Evolutionary conservation across 2,329 filamentous ascomycete species (phyloP).

Genomic region (Xylaria sp.): DNA sequence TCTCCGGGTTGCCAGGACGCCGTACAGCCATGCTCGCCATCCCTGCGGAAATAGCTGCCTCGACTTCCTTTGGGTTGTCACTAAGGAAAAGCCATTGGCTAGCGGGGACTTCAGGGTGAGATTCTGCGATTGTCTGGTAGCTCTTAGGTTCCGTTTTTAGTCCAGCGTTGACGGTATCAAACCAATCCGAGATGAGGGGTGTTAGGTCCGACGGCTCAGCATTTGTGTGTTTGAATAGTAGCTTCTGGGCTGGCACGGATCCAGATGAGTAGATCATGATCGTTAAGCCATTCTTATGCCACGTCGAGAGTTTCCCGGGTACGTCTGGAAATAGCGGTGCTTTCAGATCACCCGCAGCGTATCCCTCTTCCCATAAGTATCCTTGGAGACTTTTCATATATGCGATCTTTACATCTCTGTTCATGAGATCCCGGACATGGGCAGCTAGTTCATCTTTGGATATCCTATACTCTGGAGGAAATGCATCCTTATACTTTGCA

Average conservation of each 20-base stretch:
- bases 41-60: slow-evolving; percentile 70
- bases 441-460: slow-evolving; percentile 69
- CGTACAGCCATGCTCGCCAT: slow-evolving; percentile 71
- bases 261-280: slow-evolving; percentile 86
- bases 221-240: slow-evolving; percentile 77
- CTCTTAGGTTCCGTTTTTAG: slow-evolving; percentile 74
- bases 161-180: slow-evolving; percentile 84
- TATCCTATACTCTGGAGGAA: slow-evolving; percentile 71
- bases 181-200: slow-evolving; percentile 71
- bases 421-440: slow-evolving; percentile 77
- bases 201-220: slow-evolving; percentile 69
- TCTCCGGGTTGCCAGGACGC: slow-evolving; percentile 75
- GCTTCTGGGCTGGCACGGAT: slow-evolving; percentile 82
- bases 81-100: slow-evolving; percentile 79
- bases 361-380: slow-evolving; percentile 81
- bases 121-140: slow-evolving; percentile 72
- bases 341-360: slow-evolving; percentile 73
- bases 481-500: slow-evolving; percentile 74
- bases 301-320: slow-evolving; percentile 68
- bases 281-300: slow-evolving; percentile 65
- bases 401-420: slow-evolving; percentile 77
- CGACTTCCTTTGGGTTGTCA: slow-evolving; percentile 78
- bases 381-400: slow-evolving; percentile 85
- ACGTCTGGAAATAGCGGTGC: slow-evolving; percentile 83
- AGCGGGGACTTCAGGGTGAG: slow-evolving; percentile 58